Conservation (phyloP, 1,139 yeast genomes). For the Debaryomyces sp. region DNA sequence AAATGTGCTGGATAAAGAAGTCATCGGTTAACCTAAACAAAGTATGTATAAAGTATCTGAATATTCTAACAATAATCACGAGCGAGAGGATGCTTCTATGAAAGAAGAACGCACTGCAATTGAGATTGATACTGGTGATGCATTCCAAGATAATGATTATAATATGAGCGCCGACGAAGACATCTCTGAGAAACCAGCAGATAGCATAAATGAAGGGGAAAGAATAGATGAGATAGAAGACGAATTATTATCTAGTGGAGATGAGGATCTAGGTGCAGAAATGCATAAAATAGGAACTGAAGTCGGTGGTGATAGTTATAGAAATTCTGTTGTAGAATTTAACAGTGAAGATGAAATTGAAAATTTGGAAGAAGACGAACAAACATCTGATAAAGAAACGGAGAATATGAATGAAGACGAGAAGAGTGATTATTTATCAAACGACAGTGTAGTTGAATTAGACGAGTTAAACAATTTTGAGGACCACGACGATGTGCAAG, state of each 20-base stretch:
- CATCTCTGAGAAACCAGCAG: not conserved
- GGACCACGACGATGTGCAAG: not conserved
- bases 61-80: not conserved
- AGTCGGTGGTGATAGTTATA: conserved; percentile 18
- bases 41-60: conserved; percentile 5
- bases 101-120: not conserved
- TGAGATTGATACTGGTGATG: not conserved
- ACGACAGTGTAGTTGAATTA: not conserved
- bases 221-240: conserved; percentile 33
- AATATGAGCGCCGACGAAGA: conserved; percentile 5
- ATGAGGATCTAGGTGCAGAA: conserved; percentile 36
- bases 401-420: not conserved
- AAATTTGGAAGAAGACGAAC: conserved; percentile 15
- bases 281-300: conserved; percentile 9
- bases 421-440: not conserved
- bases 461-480: not conserved
- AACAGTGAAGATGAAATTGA: conserved; percentile 20
- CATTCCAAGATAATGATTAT: not conserved
- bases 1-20: not conserved
- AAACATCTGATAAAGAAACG: not conserved
- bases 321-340: conserved; percentile 15
- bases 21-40: not conserved
- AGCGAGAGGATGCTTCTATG: not conserved
- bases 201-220: not conserved
- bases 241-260: conserved; percentile 12